These are phyloP conservation scores for Leccinum variicolor DNA, from an alignment of 768 basidiomycete genomes.

Conservation along the genomic window DNA sequence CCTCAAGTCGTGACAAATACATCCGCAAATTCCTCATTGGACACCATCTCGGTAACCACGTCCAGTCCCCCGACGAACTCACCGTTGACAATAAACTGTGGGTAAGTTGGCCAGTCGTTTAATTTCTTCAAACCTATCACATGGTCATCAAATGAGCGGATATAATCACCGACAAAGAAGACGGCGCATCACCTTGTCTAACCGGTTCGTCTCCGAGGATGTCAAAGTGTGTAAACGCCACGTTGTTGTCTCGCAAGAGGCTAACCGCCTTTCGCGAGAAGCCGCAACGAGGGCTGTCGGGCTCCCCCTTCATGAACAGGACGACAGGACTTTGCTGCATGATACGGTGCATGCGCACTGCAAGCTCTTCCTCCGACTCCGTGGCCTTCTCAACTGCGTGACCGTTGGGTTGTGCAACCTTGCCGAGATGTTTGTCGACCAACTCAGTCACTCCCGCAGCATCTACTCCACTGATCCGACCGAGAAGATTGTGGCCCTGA, in stretches of 20 bases:
- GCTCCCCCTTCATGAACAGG: conserved; percentile 89
- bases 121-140: conserved; percentile 61
- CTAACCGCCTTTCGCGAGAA: conserved; percentile 76
- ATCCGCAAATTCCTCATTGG: conserved; percentile 72
- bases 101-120: conserved; percentile 91
- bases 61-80: conserved; percentile 96
- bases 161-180: not conserved
- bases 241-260: conserved; percentile 58
- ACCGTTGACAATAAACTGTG: conserved; percentile 83
- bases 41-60: conserved; percentile 85
- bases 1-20: conserved; percentile 14
- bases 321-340: conserved; percentile 82
- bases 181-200: conserved; percentile 57
- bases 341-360: conserved; percentile 56
- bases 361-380: conserved; percentile 67
- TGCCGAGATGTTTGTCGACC: conserved; percentile 53
- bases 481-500: conserved; percentile 87
- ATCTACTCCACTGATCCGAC: conserved; percentile 77
- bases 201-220: conserved; percentile 81
- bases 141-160: conserved; percentile 1
- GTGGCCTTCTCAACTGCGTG: conserved; percentile 28
- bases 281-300: conserved; percentile 76
- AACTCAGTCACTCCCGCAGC: conserved; percentile 57
- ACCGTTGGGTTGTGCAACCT: conserved; percentile 9
- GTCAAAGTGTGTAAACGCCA: conserved; percentile 77